A percentile compares a stretch with the other conserved stretches of the same genome.
phyloP scores from a whole-genome alignment of 768 basidiomycete genomes.

The Podaxis pistillaris region DNA sequence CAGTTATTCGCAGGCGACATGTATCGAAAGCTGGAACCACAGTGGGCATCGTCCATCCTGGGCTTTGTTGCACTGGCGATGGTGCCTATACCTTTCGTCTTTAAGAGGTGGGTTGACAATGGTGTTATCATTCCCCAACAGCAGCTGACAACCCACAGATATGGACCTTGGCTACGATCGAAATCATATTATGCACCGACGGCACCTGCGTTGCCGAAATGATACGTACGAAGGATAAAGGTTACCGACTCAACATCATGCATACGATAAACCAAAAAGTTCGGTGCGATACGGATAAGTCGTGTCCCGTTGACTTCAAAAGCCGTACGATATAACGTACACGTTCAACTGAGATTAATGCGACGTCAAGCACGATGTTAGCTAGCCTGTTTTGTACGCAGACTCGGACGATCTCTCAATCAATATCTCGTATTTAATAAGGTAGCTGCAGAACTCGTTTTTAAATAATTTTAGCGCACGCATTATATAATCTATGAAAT shows the following conservation, averaged over 20 bases:
- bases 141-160: conserved; percentile 24
- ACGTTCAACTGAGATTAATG: too few species aligned
- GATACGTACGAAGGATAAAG: background rate
- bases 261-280: background rate
- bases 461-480: too few species aligned
- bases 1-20: conserved; percentile 57
- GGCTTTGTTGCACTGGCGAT: conserved; percentile 50
- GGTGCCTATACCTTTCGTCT: conserved; percentile 51
- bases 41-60: conserved; percentile 59
- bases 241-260: background rate
- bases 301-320: too few species aligned
- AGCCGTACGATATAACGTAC: too few species aligned
- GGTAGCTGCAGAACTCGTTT: too few species aligned
- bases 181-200: conserved; percentile 43
- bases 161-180: conserved; percentile 39
- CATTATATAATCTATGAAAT: background rate
- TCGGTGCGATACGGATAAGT: too few species aligned
- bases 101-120: conserved; percentile 32
- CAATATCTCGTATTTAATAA: too few species aligned
- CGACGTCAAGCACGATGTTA: too few species aligned
- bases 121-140: background rate
- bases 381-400: too few species aligned
- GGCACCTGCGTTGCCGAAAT: conserved; percentile 11
- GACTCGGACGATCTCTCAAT: too few species aligned
- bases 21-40: conserved; percentile 47